phyloP scores from a whole-genome alignment of 2,329 filamentous ascomycete genomes.

The Aspergillus piperis region DNA sequence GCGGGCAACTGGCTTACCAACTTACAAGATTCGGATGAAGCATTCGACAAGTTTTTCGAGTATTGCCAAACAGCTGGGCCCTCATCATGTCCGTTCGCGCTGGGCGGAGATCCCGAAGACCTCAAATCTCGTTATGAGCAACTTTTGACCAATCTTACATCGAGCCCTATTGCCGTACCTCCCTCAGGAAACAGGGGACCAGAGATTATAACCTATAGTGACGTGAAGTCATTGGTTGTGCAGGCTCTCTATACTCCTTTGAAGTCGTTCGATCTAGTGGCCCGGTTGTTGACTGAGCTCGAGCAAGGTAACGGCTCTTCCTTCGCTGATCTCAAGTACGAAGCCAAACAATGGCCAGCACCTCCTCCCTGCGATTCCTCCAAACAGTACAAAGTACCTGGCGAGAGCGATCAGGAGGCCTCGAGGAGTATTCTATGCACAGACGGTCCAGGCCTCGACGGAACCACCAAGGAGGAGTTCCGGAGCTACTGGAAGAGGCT shows the following conservation, averaged over 20 bases:
- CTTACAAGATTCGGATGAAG: constrained; percentile 1
- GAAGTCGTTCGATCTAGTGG: background rate
- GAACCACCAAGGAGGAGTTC: background rate
- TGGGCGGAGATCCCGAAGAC: background rate
- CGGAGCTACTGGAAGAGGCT: constrained; percentile 5
- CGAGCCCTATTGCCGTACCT: background rate
- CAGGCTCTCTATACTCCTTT: background rate
- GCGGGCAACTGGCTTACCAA: constrained; percentile 1
- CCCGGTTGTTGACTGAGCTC: background rate
- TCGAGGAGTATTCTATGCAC: background rate
- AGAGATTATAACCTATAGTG: constrained; percentile 8
- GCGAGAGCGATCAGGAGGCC: constrained; percentile 1
- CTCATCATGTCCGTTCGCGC: background rate
- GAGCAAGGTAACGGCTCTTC: background rate
- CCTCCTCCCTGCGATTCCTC: background rate
- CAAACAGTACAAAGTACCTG: background rate
- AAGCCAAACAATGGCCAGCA: background rate
- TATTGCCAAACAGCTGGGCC: background rate
- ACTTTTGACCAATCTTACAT: background rate
- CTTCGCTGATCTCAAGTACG: background rate
- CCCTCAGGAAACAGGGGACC: background rate
- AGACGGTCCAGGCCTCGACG: background rate
- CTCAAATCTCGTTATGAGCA: background rate
- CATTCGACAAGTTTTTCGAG: constrained; percentile 1
- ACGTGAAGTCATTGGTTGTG: background rate